A percentile compares a stretch with the other conserved stretches of the same genome.
These are phyloP conservation scores for Salvia hispanica DNA, from an alignment of 257 asterid species.

Conservation along the genomic window DNA sequence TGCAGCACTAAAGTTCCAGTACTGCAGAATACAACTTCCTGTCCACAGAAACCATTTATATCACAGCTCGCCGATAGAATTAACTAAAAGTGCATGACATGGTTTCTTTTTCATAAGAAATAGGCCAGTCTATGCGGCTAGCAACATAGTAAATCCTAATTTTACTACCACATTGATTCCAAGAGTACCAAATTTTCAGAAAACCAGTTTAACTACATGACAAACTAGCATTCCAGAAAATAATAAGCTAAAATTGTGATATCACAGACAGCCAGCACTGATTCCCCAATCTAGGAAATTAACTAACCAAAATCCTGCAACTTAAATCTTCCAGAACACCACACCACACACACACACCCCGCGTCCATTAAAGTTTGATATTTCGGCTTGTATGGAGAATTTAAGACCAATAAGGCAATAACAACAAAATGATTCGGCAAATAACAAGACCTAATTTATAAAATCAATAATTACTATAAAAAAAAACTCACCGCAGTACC, in stretches of 20 bases:
- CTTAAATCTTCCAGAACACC: not conserved
- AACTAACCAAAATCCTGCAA: constrained; percentile 5
- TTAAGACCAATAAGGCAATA: not conserved
- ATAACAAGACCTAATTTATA: not conserved
- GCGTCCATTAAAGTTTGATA: not conserved
- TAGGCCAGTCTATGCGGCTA: not conserved
- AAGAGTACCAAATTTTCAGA: not conserved
- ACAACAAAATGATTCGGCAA: not conserved
- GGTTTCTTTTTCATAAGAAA: constrained; percentile 8
- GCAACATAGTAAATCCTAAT: not conserved
- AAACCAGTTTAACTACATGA: not conserved
- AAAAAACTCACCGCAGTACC: constrained; percentile 71
- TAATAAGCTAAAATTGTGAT: not conserved
- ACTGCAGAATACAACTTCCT: constrained; percentile 84
- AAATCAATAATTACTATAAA: not conserved
- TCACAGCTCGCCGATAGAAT: not conserved
- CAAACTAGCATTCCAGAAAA: not conserved
- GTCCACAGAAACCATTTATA: constrained; percentile 13
- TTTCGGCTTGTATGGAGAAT: not conserved
- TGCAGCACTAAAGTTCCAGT: constrained; percentile 69
- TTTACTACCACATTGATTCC: not conserved
- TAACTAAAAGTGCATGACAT: constrained; percentile 9
- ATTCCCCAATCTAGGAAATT: not conserved
- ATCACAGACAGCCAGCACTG: not conserved
- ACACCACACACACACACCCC: not conserved